A percentile compares a stretch with the other conserved stretches of the same genome.
Conservation (phyloP, 768 basidiomycete species). For the Cantharellus anzutake region DNA sequence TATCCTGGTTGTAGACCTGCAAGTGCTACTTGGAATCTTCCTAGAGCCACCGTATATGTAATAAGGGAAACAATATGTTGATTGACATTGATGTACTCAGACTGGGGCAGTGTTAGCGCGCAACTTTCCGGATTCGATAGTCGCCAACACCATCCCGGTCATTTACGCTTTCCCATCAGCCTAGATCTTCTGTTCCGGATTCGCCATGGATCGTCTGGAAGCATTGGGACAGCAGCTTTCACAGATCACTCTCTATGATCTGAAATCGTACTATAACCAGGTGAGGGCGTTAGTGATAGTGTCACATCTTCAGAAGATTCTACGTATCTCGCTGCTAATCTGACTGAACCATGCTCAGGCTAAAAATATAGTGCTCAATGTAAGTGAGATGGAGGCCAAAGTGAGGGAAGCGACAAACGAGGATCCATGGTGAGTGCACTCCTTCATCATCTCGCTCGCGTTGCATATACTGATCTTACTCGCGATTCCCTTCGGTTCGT, state of each 20-base stretch:
- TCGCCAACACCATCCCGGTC: background rate
- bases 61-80: no score
- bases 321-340: background rate
- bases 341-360: constrained; percentile 30
- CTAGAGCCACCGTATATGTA: no score
- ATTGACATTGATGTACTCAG: background rate
- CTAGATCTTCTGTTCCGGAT: background rate
- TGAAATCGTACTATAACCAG: constrained; percentile 91
- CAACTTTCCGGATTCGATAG: background rate
- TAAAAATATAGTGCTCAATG: constrained; percentile 89
- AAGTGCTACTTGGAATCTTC: no score
- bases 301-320: constrained; percentile 1
- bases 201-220: constrained; percentile 60
- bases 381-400: constrained; percentile 94
- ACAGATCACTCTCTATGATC: constrained; percentile 76
- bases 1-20: no score
- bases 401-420: constrained; percentile 95
- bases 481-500: constrained; percentile 3
- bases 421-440: constrained; percentile 74
- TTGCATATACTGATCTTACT: background rate
- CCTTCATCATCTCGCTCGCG: background rate
- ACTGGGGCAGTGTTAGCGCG: background rate
- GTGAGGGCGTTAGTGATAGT: constrained; percentile 18
- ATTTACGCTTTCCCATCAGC: background rate
- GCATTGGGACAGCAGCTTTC: constrained; percentile 56